Evolutionary conservation across 2,329 filamentous ascomycete genomes (phyloP), one percentile per base, ranked within the genome.

Genomic region (Sarocladium oryzae): DNA sequence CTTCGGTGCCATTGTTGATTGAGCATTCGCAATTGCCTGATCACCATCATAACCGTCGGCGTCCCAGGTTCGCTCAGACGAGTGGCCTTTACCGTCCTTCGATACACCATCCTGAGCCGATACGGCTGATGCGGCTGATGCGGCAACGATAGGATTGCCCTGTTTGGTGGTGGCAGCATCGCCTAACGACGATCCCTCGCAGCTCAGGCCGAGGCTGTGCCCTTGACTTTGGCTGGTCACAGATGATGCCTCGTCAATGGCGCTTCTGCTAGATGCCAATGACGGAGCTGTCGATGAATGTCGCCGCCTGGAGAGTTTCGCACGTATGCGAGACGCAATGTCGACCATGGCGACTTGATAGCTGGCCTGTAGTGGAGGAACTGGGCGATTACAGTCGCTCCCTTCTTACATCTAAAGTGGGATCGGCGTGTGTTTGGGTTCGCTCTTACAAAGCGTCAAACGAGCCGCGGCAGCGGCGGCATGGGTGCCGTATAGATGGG

Each of bases 241-340:
- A 20, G 53, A 53, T 23, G 53, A 55, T 2, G 43, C 26, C 26
- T 52, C 53, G 5, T 52, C 33, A 5, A 50, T 51, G 49, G 33
- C 38, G 48, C 45, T 37, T 50, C 55, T 40, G 52, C 50, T 54
- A 46, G 51, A 58, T 48, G 46, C 51, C 23, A 40, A 28, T 13
- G 56, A 53, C 9, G 33, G 35, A 7, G 46, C 45, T 20, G 50
- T 38, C 16, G 48, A 49, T 2, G 49, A 53, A 21, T 52, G 54
- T 8, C 56, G 52, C 8, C 54, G 49, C 18, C 41, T 33, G 20
- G 53, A 51, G 5, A 57, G 54, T 51, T 54, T 55, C 20, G 36
- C 21, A 21, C 51, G 50, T 36, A 55, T 51, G 43, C 53, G 53
- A 23, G 48, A 30, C 5, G 51, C 49, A n/a, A 55, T 51, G 23